Evolutionary conservation across 352 stramenopile species (phyloP).

Genomic region (Chrysophaeum taylorii): DNA sequence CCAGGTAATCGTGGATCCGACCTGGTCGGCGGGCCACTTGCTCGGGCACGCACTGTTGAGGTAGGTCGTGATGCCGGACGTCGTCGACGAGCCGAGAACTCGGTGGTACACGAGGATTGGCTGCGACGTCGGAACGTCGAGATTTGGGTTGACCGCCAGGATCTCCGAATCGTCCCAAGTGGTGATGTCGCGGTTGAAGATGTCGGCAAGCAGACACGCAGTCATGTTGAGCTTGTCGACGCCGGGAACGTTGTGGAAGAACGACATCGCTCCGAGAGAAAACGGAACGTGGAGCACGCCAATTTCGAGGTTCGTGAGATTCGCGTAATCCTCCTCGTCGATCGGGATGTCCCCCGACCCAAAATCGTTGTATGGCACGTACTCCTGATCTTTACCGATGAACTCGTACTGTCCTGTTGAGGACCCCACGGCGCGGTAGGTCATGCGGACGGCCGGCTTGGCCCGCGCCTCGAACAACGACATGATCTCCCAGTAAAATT

Average conservation of each 20-base stretch:
- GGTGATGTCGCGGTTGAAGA: conserved; percentile 47
- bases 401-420: conserved; percentile 44
- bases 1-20: conserved; percentile 34
- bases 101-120: conserved; percentile 46
- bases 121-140: conserved; percentile 26
- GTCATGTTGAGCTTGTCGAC: conserved; percentile 7
- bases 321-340: conserved; percentile 24
- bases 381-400: conserved; percentile 26
- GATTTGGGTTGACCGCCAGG: conserved; percentile 34
- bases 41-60: conserved; percentile 32
- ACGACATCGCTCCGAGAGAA: conserved; percentile 41
- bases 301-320: conserved; percentile 22
- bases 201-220: conserved; percentile 32
- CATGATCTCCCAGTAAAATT: conserved; percentile 55
- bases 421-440: conserved; percentile 53
- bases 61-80: conserved; percentile 42
- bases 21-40: conserved; percentile 37
- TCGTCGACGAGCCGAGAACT: conserved; percentile 43
- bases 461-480: conserved; percentile 40
- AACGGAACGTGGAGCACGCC: conserved; percentile 50
- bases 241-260: conserved; percentile 53
- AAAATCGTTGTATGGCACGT: conserved; percentile 38
- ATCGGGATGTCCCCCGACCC: conserved; percentile 48
- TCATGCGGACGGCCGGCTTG: conserved; percentile 43
- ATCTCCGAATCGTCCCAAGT: conserved; percentile 46